A percentile compares a stretch with the other conserved stretches of the same genome.
Evolutionary conservation across 176 grass and related monocot genomes (phyloP).

Genomic region (Rhynchospora tenuis): DNA sequence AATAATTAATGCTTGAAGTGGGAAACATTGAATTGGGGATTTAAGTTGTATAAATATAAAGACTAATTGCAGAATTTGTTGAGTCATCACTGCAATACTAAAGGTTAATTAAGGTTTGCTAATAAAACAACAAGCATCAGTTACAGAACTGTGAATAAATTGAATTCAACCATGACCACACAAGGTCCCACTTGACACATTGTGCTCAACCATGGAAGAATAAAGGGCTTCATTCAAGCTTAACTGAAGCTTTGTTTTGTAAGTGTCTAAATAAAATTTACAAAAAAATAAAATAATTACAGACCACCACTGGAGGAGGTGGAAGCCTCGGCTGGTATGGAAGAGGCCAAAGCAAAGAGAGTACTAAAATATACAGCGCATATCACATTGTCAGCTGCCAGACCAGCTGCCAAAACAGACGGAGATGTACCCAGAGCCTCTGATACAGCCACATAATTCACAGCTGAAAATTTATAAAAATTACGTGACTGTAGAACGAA

Average conservation of each 20-base stretch:
- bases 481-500: background rate
- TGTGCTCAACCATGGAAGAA: background rate
- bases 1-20: background rate
- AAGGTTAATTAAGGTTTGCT: background rate
- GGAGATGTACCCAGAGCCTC: slow-evolving; percentile 57
- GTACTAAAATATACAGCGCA: slow-evolving; percentile 70
- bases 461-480: slow-evolving; percentile 42
- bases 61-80: background rate
- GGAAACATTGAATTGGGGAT: background rate
- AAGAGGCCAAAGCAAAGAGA: slow-evolving; percentile 58
- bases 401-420: slow-evolving; percentile 56
- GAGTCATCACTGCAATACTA: background rate
- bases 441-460: slow-evolving; percentile 71
- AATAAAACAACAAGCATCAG: background rate
- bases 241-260: background rate
- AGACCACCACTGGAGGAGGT: slow-evolving; percentile 24
- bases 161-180: background rate
- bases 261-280: background rate
- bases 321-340: slow-evolving; percentile 41
- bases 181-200: background rate
- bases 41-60: background rate
- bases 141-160: background rate
- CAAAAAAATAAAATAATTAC: background rate
- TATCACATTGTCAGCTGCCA: slow-evolving; percentile 77
- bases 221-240: background rate